phyloP scores from a whole-genome alignment of 2,329 filamentous ascomycete species.

The Xylaria sp. region DNA sequence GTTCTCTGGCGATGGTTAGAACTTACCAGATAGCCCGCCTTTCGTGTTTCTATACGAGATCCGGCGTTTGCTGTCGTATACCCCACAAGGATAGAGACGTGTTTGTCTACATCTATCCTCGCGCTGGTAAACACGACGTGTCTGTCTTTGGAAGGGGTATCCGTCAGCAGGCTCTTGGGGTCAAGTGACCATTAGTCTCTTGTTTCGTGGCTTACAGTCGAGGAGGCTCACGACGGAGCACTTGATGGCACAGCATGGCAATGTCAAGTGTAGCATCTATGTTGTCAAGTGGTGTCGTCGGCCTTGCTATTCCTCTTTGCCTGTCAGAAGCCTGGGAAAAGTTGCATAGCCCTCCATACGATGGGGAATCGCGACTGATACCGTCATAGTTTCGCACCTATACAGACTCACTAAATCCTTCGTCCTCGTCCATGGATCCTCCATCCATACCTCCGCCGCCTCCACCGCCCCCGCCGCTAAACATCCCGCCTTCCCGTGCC shows the following conservation, averaged over 20 bases:
- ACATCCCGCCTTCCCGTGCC: slow-evolving; percentile 79
- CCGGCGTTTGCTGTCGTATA: no score
- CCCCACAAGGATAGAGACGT: no score
- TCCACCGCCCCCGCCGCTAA: slow-evolving; percentile 71
- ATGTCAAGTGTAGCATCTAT: no score
- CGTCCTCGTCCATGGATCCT: slow-evolving; percentile 46
- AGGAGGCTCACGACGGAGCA: no score
- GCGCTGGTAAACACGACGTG: background rate
- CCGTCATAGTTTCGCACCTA: slow-evolving; percentile 51
- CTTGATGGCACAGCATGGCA: no score
- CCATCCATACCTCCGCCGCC: slow-evolving; percentile 56
- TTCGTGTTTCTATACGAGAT: no score
- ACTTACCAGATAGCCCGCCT: background rate
- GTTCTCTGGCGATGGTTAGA: no score
- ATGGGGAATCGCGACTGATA: slow-evolving; percentile 16
- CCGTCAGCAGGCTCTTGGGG: background rate
- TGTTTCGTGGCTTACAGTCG: no score
- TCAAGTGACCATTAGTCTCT: background rate
- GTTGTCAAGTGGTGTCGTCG: no score
- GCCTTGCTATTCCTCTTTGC: background rate
- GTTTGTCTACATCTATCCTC: background rate
- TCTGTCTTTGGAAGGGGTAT: no score
- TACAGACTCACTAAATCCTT: slow-evolving; percentile 49
- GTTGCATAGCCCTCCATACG: no score
- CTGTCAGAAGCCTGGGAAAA: background rate